phyloP scores from a whole-genome alignment of 768 basidiomycete genomes.

The Kwoniella pini region DNA sequence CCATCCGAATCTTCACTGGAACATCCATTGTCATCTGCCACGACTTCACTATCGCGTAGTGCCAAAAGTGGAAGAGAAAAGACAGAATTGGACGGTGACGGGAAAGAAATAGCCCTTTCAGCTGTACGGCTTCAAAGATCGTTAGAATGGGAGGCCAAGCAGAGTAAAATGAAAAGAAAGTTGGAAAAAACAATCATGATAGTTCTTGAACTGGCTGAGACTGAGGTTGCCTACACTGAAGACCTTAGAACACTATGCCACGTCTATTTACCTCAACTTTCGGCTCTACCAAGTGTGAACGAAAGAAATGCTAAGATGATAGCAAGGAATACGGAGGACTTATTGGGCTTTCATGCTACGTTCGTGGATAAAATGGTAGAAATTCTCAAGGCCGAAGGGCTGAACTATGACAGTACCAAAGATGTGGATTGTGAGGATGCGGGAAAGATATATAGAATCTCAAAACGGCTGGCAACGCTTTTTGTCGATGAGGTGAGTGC shows the following conservation, averaged over 20 bases:
- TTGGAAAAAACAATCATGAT: slow-evolving; percentile 64
- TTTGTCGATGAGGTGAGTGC: slow-evolving; percentile 52
- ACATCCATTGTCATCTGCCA: slow-evolving; percentile 50
- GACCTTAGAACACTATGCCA: slow-evolving; percentile 74
- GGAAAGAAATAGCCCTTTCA: slow-evolving; percentile 23
- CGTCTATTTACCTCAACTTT: slow-evolving; percentile 52
- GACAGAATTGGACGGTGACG: slow-evolving; percentile 13
- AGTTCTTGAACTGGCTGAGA: slow-evolving; percentile 77
- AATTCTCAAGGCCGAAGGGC: slow-evolving; percentile 48
- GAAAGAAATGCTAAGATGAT: slow-evolving; percentile 34
- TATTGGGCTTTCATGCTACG: slow-evolving; percentile 43
- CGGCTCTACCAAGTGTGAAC: slow-evolving; percentile 43
- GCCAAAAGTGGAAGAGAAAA: slow-evolving; percentile 50
- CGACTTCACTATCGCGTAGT: slow-evolving; percentile 49
- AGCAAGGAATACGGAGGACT: slow-evolving; percentile 42
- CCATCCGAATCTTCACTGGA: slow-evolving; percentile 32
- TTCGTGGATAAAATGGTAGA: slow-evolving; percentile 49
- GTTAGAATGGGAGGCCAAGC: slow-evolving; percentile 45
- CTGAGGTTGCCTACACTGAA: slow-evolving; percentile 77
- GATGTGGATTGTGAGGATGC: slow-evolving; percentile 14
- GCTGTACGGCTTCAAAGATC: slow-evolving; percentile 40
- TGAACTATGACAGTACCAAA: slow-evolving; percentile 28
- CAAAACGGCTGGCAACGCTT: slow-evolving; percentile 41
- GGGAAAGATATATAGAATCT: slow-evolving; percentile 39
- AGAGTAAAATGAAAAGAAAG: slow-evolving; percentile 24